Conservation (phyloP, 106 monocot genomes). For the Triglochin maritima region DNA sequence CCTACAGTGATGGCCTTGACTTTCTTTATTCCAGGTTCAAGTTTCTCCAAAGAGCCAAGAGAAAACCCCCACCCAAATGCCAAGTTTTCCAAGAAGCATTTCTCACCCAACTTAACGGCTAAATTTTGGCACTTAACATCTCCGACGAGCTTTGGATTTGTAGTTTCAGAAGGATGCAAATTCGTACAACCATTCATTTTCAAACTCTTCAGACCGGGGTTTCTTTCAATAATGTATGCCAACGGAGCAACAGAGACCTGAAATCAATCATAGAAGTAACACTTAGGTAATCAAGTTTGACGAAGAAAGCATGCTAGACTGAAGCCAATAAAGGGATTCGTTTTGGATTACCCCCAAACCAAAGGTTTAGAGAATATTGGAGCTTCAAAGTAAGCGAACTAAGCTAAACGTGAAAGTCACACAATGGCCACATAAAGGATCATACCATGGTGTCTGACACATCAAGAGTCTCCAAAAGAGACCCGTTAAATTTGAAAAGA, state of each 20-base stretch:
- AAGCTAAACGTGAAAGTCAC: too few species aligned
- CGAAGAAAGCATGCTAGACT: background rate
- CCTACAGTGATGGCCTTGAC: conserved; percentile 41
- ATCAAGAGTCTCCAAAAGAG: conserved; percentile 45
- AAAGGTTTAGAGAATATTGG: too few species aligned
- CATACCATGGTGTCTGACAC: conserved; percentile 72
- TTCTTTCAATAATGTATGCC: conserved; percentile 35
- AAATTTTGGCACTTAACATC: conserved; percentile 11
- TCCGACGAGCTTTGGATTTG: background rate
- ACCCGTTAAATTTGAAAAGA: conserved; percentile 37
- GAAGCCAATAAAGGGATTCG: background rate
- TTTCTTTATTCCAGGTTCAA: conserved; percentile 23
- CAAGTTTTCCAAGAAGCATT: conserved; percentile 44
- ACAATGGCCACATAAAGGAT: too few species aligned
- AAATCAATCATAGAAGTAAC: background rate
- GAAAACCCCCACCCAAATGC: conserved; percentile 75
- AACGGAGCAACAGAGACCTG: conserved; percentile 48
- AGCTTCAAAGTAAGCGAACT: too few species aligned
- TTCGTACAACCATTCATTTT: conserved; percentile 48
- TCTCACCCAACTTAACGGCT: conserved; percentile 18
- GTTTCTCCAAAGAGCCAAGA: conserved; percentile 17
- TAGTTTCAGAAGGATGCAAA: conserved; percentile 7
- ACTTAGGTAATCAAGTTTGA: background rate
- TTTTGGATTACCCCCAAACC: background rate
- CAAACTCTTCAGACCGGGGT: conserved; percentile 29